Evolutionary conservation across 148 eudicot genomes (phyloP), one percentile per base, ranked within the genome.

Genomic region (Amaranthus cruentus): DNA sequence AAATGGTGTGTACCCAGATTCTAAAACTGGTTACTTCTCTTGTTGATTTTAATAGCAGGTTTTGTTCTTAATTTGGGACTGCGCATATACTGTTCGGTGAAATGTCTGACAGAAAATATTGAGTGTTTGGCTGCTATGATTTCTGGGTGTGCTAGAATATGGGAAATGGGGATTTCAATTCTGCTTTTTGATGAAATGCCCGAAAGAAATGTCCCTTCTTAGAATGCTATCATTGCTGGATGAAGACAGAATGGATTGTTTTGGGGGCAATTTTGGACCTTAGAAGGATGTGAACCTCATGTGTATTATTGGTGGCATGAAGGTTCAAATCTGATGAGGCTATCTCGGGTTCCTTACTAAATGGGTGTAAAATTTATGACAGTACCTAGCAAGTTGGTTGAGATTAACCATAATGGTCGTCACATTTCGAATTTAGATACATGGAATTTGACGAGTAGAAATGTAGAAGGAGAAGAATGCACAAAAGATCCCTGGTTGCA

Each of bases 91-190:
- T 91, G 88, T 89, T 91, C 49, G 97, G 89, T 55, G 92, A 85
- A 89, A 91, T 91, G 87, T 53, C 83, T 79, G 95, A 85, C 6
- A 88, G 86, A 64, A 89, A 85, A 84, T 82, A 87, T 87, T 43
- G 90, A 89, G 60, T 72, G 95, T 43, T 89, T 90, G 90, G 89
- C 92, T 11, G 90, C 92, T 52, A 89, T 91, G 95, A 53, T 89
- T 67, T 82, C 88, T 21, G 95, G 89, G 78, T 91, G 89, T 78
- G 73, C 85, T 46, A 84, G 87, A 75, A 72, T 83, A 11, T 94
- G 97, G 62, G 72, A 84, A 60, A 83, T 89, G 81, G 87, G 85
- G 76, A 74, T 78, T 77, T 95, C 95, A 11, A 53, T 91, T 77
- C 3, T 73, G 66, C 72, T 91, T 64, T 91, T 91, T 82, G 92